Evolutionary conservation across 345 rosid species (phyloP).

Genomic region (Microcos paniculata): DNA sequence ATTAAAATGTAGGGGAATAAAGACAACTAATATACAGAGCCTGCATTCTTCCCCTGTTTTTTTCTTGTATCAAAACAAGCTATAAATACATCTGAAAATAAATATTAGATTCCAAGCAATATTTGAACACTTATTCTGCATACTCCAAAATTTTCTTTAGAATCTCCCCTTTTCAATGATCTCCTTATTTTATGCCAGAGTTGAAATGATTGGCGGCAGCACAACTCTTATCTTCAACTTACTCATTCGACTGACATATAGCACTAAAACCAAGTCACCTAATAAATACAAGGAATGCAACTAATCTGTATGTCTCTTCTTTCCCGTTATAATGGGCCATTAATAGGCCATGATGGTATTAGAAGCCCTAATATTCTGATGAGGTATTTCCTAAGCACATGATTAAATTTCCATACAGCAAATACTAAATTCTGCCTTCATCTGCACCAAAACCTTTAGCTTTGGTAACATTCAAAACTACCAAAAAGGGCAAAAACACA

Average conservation of each 20-base stretch:
- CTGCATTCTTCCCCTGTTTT: not conserved
- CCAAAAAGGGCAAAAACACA: not conserved
- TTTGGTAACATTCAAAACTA: not conserved
- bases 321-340: not conserved
- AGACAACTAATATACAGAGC: not conserved
- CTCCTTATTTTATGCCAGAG: not conserved
- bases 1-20: not conserved
- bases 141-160: not conserved
- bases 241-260: not conserved
- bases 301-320: not conserved
- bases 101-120: not conserved
- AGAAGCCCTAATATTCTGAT: not conserved
- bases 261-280: not conserved
- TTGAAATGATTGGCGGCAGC: not conserved
- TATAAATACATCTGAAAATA: not conserved
- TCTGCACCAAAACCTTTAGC: not conserved
- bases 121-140: not conserved
- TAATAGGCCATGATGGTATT: not conserved
- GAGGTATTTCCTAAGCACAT: not conserved
- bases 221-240: not conserved
- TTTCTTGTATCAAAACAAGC: not conserved
- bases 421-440: not conserved
- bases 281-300: not conserved
- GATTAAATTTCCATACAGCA: not conserved
- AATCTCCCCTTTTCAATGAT: not conserved